Conservation (phyloP, 2,329 filamentous ascomycete genomes). For the Sarocladiaceae sp. region DNA sequence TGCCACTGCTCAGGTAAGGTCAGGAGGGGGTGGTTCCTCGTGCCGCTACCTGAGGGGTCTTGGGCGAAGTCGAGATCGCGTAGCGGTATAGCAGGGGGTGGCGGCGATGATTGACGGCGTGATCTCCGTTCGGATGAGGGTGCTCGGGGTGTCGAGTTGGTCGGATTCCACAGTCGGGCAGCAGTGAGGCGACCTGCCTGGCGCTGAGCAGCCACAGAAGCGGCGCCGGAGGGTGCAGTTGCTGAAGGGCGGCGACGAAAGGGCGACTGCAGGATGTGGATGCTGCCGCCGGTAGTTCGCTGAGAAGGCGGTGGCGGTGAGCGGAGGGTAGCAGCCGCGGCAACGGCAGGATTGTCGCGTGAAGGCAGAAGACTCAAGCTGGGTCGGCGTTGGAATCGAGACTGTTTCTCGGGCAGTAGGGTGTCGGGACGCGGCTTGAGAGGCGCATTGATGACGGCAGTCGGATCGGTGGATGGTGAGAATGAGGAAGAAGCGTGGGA, state of each 20-base stretch:
- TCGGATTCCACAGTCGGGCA: slow-evolving; percentile 54
- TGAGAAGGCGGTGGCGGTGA: slow-evolving; percentile 7
- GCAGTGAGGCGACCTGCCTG: slow-evolving; percentile 36
- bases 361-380: slow-evolving; percentile 6
- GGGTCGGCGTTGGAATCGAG: background rate
- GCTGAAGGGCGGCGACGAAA: slow-evolving; percentile 36
- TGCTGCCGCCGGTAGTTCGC: slow-evolving; percentile 1
- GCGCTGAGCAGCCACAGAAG: slow-evolving; percentile 24
- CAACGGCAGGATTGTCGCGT: slow-evolving; percentile 12
- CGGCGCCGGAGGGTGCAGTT: background rate
- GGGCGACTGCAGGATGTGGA: slow-evolving; percentile 19
- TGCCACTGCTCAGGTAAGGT: slow-evolving; percentile 44
- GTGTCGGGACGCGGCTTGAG: slow-evolving; percentile 22
- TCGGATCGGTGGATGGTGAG: slow-evolving; percentile 5
- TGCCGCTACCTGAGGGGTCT: slow-evolving; percentile 31
- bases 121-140: slow-evolving; percentile 18
- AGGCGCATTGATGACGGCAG: slow-evolving; percentile 18
- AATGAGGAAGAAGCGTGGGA: slow-evolving; percentile 10
- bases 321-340: slow-evolving; percentile 15
- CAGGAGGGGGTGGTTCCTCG: slow-evolving; percentile 45
- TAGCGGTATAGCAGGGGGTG: slow-evolving; percentile 45
- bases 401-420: slow-evolving; percentile 16
- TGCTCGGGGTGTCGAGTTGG: slow-evolving; percentile 49
- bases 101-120: slow-evolving; percentile 44
- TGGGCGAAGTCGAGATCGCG: slow-evolving; percentile 33